These are phyloP conservation scores for Marasmius sp. DNA, from an alignment of 1,284 basidiomycete genomes.

Conservation along the genomic window DNA sequence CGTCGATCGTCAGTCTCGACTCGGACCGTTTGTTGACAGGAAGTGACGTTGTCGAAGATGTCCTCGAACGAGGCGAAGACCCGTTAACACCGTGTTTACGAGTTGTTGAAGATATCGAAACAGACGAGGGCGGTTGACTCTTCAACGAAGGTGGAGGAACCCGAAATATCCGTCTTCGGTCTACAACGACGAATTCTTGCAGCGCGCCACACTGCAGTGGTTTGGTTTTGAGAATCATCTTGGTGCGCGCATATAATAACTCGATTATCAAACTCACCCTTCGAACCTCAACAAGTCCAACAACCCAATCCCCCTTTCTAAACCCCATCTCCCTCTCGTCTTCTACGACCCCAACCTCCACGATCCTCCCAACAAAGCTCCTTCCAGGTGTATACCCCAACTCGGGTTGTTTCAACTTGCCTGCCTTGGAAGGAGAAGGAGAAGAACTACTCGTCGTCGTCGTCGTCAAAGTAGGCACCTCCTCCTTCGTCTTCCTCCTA, in stretches of 20 bases:
- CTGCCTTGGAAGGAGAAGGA: neutral
- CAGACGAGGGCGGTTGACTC: slow-evolving; percentile 2
- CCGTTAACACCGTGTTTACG: too few relatives aligned
- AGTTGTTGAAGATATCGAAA: neutral
- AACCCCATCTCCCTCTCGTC: slow-evolving; percentile 60
- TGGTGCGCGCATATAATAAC: too few relatives aligned
- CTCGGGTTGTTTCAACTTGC: slow-evolving; percentile 24
- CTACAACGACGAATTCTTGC: slow-evolving; percentile 79
- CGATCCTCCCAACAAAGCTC: slow-evolving; percentile 77
- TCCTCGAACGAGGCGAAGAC: neutral
- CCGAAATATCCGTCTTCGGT: slow-evolving; percentile 74
- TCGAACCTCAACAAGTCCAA: slow-evolving; percentile 72
- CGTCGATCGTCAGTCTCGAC: slow-evolving; percentile 57
- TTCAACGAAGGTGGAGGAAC: slow-evolving; percentile 54
- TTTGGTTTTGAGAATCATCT: slow-evolving; percentile 7
- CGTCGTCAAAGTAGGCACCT: slow-evolving; percentile 1
- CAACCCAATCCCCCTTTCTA: slow-evolving; percentile 79
- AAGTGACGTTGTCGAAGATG: neutral
- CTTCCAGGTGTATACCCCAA: slow-evolving; percentile 80
- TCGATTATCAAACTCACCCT: too few relatives aligned
- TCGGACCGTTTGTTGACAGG: neutral
- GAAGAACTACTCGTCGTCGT: neutral
- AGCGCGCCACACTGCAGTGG: slow-evolving; percentile 70
- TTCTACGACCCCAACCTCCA: slow-evolving; percentile 82
- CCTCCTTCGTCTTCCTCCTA: slow-evolving; percentile 4